Evolutionary conservation across 352 stramenopile species (phyloP).

Genomic region (Thalassiosira livingstoniorum): DNA sequence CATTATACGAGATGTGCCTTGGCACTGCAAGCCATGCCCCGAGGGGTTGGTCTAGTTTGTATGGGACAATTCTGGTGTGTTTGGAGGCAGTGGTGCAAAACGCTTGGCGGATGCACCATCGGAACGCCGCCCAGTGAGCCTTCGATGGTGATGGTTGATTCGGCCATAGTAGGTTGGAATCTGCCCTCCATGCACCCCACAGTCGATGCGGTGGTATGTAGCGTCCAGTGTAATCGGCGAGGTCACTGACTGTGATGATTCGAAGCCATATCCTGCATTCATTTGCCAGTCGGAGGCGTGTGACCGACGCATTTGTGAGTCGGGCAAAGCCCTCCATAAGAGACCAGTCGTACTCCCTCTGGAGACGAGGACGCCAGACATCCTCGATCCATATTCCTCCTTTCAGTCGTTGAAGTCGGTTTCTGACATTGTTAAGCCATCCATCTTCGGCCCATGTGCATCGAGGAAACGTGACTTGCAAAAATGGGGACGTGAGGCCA

Average conservation of each 20-base stretch:
- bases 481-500: not conserved
- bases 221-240: not conserved
- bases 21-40: not conserved
- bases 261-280: not conserved
- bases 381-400: not conserved
- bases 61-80: too few relatives aligned
- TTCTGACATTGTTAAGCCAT: not conserved
- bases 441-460: not conserved
- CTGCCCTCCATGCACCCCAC: not conserved
- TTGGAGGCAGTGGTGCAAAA: too few relatives aligned
- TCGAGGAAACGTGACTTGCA: not conserved
- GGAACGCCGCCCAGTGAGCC: not conserved
- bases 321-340: not conserved
- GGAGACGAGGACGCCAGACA: not conserved
- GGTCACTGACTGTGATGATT: constrained; percentile 1
- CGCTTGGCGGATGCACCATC: not conserved
- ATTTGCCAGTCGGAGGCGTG: not conserved
- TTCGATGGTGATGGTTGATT: not conserved
- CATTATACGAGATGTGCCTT: not conserved
- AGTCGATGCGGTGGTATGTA: not conserved
- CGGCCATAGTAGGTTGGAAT: constrained; percentile 3
- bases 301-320: not conserved
- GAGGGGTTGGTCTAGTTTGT: not conserved
- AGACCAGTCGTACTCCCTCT: not conserved
- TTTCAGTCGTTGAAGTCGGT: not conserved